Percentiles rank a stretch among this genome's conserved stretches.
These are phyloP conservation scores for Paxillus involutus DNA, from an alignment of 768 basidiomycete species.

Conservation along the genomic window DNA sequence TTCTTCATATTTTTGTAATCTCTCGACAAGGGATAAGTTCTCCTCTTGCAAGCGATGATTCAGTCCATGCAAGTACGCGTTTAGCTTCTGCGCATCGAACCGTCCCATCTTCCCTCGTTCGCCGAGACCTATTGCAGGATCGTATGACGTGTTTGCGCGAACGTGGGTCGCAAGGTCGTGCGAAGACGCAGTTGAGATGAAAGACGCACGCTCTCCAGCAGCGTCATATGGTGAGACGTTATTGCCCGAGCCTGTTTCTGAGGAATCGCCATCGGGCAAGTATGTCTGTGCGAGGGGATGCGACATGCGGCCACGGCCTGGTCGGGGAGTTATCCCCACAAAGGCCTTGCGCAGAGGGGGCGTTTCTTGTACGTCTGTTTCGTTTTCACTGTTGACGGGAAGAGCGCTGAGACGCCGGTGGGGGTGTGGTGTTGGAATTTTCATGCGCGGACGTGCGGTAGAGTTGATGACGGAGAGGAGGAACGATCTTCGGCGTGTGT, in stretches of 20 bases:
- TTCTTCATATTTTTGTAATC: slow-evolving; percentile 55
- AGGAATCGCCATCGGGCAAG: slow-evolving; percentile 33
- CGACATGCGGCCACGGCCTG: slow-evolving; percentile 50
- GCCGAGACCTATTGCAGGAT: slow-evolving; percentile 76
- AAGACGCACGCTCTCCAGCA: slow-evolving; percentile 58
- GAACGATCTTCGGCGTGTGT: slow-evolving; percentile 75
- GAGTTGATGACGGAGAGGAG: slow-evolving; percentile 84
- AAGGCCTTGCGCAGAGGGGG: slow-evolving; percentile 52
- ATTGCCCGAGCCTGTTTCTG: slow-evolving; percentile 28
- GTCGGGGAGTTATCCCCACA: slow-evolving; percentile 64
- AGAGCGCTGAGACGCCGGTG: slow-evolving; percentile 54
- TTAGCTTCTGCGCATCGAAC: slow-evolving; percentile 85
- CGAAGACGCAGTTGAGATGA: slow-evolving; percentile 82
- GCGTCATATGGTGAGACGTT: slow-evolving; percentile 45
- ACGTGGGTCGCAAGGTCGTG: slow-evolving; percentile 81
- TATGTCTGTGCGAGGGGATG: slow-evolving; percentile 67
- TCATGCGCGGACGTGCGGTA: slow-evolving; percentile 67
- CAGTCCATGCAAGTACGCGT: slow-evolving; percentile 81
- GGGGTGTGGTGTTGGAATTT: slow-evolving; percentile 46
- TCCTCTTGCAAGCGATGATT: slow-evolving; percentile 85
- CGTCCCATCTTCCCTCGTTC: slow-evolving; percentile 67
- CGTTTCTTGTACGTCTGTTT: slow-evolving; percentile 30
- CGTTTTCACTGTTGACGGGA: slow-evolving; percentile 49
- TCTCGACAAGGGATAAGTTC: slow-evolving; percentile 64
- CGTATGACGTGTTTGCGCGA: slow-evolving; percentile 86